Evolutionary conservation across 2,329 filamentous ascomycete species (phyloP).

Genomic region (Penicillium sumatraense): DNA sequence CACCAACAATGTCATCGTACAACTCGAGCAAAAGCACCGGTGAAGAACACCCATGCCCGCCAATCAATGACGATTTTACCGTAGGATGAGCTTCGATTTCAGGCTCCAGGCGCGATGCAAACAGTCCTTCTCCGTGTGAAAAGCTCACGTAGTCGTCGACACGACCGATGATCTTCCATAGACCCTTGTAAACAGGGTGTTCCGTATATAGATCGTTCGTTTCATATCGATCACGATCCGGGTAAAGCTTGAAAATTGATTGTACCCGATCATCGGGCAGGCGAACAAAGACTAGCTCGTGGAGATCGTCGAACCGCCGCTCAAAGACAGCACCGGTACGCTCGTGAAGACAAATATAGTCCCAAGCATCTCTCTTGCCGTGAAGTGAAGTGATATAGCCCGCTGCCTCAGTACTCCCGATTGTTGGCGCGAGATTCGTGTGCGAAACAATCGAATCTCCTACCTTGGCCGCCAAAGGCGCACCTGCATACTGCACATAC

Average conservation of each 20-base stretch:
- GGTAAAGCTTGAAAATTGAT: constrained; percentile 26
- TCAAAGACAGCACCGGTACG: constrained; percentile 18
- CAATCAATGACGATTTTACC: constrained; percentile 26
- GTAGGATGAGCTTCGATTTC: constrained; percentile 24
- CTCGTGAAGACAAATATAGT: constrained; percentile 24
- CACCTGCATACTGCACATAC: constrained; percentile 25
- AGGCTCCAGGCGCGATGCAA: constrained; percentile 28
- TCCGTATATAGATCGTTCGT: constrained; percentile 30
- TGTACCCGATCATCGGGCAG: constrained; percentile 15
- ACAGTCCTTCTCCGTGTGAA: constrained; percentile 25
- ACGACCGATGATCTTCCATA: constrained; percentile 32
- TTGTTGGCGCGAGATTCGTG: constrained; percentile 18
- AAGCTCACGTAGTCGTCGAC: constrained; percentile 23
- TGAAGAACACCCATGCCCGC: constrained; percentile 21
- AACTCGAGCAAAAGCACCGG: constrained; percentile 30
- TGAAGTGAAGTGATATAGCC: constrained; percentile 19
- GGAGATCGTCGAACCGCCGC: constrained; percentile 15
- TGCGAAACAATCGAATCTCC: constrained; percentile 26
- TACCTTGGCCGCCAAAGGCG: constrained; percentile 30
- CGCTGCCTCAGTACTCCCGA: constrained; percentile 32
- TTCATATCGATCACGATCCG: constrained; percentile 20
- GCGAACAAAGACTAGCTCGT: constrained; percentile 30
- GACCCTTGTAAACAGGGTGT: constrained; percentile 24
- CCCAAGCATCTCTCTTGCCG: constrained; percentile 18
- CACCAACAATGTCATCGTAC: background rate